Percentiles rank a stretch among this genome's conserved stretches.
These are phyloP conservation scores for Trichoderma semiorbis DNA, from an alignment of 2,329 filamentous ascomycete genomes.

Conservation along the genomic window DNA sequence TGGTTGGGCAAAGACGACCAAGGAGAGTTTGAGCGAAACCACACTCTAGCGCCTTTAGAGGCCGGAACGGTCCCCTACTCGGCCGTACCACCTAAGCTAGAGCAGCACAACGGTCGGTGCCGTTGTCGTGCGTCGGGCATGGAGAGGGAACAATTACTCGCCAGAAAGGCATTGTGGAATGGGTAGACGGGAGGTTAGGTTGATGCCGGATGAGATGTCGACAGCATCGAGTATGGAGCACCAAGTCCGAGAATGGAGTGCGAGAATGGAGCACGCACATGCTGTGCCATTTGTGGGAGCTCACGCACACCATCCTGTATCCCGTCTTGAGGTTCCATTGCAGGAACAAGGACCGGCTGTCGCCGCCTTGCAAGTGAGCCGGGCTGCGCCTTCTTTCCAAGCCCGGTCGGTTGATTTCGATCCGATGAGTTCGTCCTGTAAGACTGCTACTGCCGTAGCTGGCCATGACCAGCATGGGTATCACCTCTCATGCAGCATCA, in stretches of 20 bases:
- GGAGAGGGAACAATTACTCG: not conserved
- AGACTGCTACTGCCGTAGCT: not conserved
- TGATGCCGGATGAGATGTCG: not conserved
- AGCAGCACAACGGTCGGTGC: not conserved
- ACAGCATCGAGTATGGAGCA: not conserved
- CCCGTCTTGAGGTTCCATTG: constrained; percentile 5
- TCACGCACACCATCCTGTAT: not conserved
- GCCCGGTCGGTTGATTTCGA: constrained; percentile 5
- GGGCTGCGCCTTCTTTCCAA: constrained; percentile 1
- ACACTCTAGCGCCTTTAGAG: constrained; percentile 6
- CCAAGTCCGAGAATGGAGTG: not conserved
- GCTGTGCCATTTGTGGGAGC: not conserved
- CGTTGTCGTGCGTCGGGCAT: not conserved
- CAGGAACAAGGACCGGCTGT: constrained; percentile 8
- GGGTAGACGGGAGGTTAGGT: not conserved
- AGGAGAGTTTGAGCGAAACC: constrained; percentile 13
- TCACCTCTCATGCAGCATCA: not conserved
- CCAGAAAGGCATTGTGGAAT: not conserved
- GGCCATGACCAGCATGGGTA: not conserved
- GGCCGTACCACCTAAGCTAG: not conserved
- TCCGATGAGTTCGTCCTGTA: not conserved
- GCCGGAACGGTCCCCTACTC: constrained; percentile 13
- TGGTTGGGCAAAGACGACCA: constrained; percentile 10
- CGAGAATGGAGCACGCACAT: not conserved
- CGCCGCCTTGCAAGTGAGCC: constrained; percentile 1